Percentiles rank a stretch among this genome's conserved stretches.
phyloP scores from a whole-genome alignment of 2,329 filamentous ascomycete genomes.

The Exophiala lecanii-corni region DNA sequence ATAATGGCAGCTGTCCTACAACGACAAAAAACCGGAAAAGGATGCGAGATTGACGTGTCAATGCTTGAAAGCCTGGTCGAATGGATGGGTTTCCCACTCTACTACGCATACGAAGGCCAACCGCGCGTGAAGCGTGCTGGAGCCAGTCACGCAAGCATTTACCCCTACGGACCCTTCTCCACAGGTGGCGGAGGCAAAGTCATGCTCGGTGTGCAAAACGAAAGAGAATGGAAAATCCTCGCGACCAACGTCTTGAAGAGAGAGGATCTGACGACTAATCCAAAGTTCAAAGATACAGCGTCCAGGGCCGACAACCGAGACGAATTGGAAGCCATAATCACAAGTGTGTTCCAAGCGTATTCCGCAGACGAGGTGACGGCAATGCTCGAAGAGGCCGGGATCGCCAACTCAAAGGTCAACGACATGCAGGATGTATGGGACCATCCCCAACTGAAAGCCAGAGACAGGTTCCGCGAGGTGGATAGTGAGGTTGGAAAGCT shows the following conservation, averaged over 20 bases:
- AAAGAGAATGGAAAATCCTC: constrained; percentile 52
- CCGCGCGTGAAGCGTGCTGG: constrained; percentile 43
- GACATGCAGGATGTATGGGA: constrained; percentile 53
- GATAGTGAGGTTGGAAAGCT: constrained; percentile 45
- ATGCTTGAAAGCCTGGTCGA: constrained; percentile 57
- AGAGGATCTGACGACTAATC: constrained; percentile 40
- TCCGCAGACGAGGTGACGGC: constrained; percentile 39
- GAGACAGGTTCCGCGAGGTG: constrained; percentile 50
- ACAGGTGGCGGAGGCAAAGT: constrained; percentile 46
- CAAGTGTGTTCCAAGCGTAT: constrained; percentile 37
- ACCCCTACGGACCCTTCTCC: constrained; percentile 54
- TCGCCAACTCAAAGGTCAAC: constrained; percentile 54
- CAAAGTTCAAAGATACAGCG: constrained; percentile 46
- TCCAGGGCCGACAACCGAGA: constrained; percentile 45
- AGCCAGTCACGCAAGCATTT: constrained; percentile 52
- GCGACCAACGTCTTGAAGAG: constrained; percentile 45
- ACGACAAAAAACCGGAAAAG: constrained; percentile 46
- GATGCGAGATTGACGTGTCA: constrained; percentile 50
- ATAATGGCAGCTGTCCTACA: constrained; percentile 49
- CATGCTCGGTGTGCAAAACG: constrained; percentile 56
- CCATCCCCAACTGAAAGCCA: constrained; percentile 49
- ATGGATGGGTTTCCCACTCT: constrained; percentile 56
- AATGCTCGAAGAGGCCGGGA: constrained; percentile 45
- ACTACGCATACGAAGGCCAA: constrained; percentile 49
- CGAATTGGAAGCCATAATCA: constrained; percentile 45